Evolutionary conservation across 2,329 filamentous ascomycete genomes (phyloP), one percentile per base, ranked within the genome.

Genomic region (Colletotrichum sp.): DNA sequence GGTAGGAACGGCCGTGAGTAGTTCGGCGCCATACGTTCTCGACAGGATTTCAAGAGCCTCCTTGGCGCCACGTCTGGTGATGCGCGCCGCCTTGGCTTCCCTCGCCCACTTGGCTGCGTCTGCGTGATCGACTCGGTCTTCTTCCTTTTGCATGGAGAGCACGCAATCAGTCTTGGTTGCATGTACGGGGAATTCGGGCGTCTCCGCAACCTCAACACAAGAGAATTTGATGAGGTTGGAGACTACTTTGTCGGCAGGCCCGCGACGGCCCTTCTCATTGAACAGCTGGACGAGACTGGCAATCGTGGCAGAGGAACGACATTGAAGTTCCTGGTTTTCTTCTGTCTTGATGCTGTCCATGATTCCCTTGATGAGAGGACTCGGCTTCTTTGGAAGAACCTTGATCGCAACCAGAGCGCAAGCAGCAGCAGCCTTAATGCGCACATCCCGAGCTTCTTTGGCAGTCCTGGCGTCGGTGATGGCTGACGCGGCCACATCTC

Each of bases 281-380:
- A 99, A 97, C 26, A 97, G 89, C 79, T 95, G 93, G n/a, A 99
- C 93, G 24, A 99, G 92, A 52, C 91, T 91, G 8, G 96, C 95
- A 68, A 99, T 94, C 5, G 96, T 96, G 16, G 91, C 92, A 3
- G 96, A 95, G 32, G 96, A 98, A 28, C 96, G 94, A 80, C 92
- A 92, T 83, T 99, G 97, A 2, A 99, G 89, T 79, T 97, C 95
- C 32, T 94, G 86, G 81, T 98, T 99, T 80, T 98, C 97, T 83
- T 99, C 98, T 49, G 93, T 93, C 86, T 99, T 99, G 82, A 99
- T 92, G 81, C 96, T 99, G 84, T 99, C 97, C 97, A 99, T 99
- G 85, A 99, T 95, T 4, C 93, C 95, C 86, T 98, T 98, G 86
- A 99, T 99, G 15, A 98, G 92, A 21, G 93, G 92, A 77, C 95